phyloP scores from a whole-genome alignment of 345 rosid species.

The Garcia nutans region DNA sequence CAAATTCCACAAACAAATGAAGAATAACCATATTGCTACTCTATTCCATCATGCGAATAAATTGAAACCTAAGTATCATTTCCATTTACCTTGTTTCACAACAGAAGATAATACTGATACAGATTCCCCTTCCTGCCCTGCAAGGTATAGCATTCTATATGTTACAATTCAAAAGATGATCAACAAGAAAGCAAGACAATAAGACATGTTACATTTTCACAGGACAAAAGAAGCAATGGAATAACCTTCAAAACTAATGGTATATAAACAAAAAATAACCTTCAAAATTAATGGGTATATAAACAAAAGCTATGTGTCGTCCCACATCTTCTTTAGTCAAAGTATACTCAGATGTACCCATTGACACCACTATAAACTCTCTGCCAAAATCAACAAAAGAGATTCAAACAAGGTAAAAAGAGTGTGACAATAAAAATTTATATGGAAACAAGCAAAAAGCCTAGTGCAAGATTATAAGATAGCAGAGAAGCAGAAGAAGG shows the following conservation, averaged over 20 bases:
- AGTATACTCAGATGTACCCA: conserved; percentile 79
- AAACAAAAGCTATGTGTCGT: conserved; percentile 61
- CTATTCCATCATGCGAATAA: too few species aligned
- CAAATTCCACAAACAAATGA: background rate
- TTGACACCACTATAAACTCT: conserved; percentile 52
- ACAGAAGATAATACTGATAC: conserved; percentile 51
- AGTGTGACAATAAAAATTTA: background rate
- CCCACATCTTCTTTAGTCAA: conserved; percentile 90
- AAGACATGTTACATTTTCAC: conserved; percentile 9
- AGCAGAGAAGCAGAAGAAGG: background rate
- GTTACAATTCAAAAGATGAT: conserved; percentile 9
- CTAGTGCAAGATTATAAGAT: background rate
- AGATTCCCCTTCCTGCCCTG: conserved; percentile 92
- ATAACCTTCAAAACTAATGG: conserved; percentile 56
- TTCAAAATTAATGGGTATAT: conserved; percentile 89
- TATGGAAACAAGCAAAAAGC: background rate
- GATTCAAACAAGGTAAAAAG: background rate
- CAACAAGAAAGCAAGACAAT: background rate
- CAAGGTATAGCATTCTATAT: conserved; percentile 23
- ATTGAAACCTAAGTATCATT: conserved; percentile 9
- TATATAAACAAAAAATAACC: conserved; percentile 39
- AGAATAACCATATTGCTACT: background rate
- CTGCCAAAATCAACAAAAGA: conserved; percentile 38
- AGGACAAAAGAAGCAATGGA: conserved; percentile 12
- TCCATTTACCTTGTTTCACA: conserved; percentile 73